A percentile compares a stretch with the other conserved stretches of the same genome.
phyloP scores from a whole-genome alignment of 164 flowering plant genomes.

The Houttuynia cordata region DNA sequence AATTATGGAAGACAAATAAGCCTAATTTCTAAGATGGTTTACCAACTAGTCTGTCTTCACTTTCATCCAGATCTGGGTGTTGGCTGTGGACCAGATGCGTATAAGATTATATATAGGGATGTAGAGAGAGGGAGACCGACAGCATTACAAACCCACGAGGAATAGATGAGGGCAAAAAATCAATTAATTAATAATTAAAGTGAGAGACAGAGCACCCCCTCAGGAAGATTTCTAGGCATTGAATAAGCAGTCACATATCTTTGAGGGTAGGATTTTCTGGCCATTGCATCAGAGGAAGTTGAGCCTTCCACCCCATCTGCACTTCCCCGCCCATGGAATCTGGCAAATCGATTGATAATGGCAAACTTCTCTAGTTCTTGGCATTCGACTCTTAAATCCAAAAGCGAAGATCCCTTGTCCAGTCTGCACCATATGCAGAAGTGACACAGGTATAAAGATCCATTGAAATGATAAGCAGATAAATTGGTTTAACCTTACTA shows the following conservation, averaged over 20 bases:
- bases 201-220: slow-evolving; percentile 69
- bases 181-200: slow-evolving; percentile 49
- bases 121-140: background rate
- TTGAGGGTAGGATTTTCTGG: slow-evolving; percentile 34
- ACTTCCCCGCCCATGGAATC: slow-evolving; percentile 45
- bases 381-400: slow-evolving; percentile 50
- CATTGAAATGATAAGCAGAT: background rate
- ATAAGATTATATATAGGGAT: background rate
- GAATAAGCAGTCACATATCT: slow-evolving; percentile 65
- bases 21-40: background rate
- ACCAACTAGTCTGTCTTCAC: background rate
- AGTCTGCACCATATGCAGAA: slow-evolving; percentile 34
- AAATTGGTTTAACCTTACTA: background rate
- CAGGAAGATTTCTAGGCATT: slow-evolving; percentile 61
- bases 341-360: slow-evolving; percentile 75
- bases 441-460: background rate
- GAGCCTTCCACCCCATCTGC: slow-evolving; percentile 28
- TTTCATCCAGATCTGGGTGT: background rate
- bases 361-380: slow-evolving; percentile 68
- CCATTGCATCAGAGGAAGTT: slow-evolving; percentile 24
- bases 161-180: slow-evolving; percentile 12
- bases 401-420: slow-evolving; percentile 41
- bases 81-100: background rate
- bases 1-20: background rate
- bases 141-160: background rate